Evolutionary conservation across 495 filamentous ascomycete species (phyloP).

Genomic region (Schizothecium vesticola): DNA sequence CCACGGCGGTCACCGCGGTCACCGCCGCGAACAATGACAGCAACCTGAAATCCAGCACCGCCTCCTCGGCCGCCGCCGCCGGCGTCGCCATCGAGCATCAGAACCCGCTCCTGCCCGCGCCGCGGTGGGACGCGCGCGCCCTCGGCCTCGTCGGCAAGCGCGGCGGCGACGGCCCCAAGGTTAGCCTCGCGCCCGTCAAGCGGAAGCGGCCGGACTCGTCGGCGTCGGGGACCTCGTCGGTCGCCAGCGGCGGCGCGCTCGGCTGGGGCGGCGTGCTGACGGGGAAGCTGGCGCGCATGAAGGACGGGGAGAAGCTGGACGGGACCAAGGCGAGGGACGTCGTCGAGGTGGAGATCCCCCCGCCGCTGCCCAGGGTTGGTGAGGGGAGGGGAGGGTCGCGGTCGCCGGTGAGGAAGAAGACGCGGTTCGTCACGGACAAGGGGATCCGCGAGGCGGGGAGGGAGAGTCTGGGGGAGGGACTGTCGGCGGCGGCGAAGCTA

Average conservation of each 20-base stretch:
- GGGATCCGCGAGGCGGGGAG: conserved; percentile 71
- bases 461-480: conserved; percentile 58
- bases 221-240: conserved; percentile 27
- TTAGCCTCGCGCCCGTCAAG: conserved; percentile 62
- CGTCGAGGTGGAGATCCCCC: background rate
- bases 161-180: conserved; percentile 53
- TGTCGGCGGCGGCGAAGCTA: conserved; percentile 11
- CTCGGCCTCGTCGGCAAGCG: conserved; percentile 55
- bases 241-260: conserved; percentile 20
- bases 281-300: conserved; percentile 48
- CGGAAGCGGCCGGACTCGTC: conserved; percentile 51
- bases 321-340: background rate
- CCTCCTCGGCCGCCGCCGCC: conserved; percentile 8
- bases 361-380: too few relatives aligned
- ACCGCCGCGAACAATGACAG: conserved; percentile 35
- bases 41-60: conserved; percentile 12
- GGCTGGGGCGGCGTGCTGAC: conserved; percentile 47
- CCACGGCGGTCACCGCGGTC: conserved; percentile 46
- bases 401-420: conserved; percentile 66
- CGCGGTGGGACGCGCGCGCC: conserved; percentile 39
- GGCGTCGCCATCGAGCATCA: background rate
- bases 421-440: conserved; percentile 70
- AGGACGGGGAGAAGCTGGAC: conserved; percentile 45
- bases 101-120: conserved; percentile 1
- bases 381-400: conserved; percentile 13